These are phyloP conservation scores for Globisporangium carolinianum DNA, from an alignment of 352 stramenopile genomes.

Conservation along the genomic window DNA sequence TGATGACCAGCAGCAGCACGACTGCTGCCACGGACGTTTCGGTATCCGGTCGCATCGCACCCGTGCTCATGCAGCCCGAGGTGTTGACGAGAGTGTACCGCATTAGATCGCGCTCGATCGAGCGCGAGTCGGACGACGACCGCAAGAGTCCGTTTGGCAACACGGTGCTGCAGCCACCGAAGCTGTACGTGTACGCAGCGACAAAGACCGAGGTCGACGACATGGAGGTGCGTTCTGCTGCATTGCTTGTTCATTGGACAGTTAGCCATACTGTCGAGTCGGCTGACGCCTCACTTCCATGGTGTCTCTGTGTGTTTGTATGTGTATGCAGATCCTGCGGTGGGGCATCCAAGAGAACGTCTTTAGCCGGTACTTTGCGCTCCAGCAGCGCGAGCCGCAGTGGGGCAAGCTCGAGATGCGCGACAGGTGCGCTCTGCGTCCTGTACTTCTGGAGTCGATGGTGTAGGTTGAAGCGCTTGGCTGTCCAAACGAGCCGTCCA, in stretches of 20 bases:
- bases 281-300: neutral
- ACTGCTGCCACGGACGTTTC: neutral
- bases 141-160: constrained; percentile 23
- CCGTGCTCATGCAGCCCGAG: constrained; percentile 23
- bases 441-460: too few relatives aligned
- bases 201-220: constrained; percentile 63
- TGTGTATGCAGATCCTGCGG: constrained; percentile 39
- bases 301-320: neutral
- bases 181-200: constrained; percentile 49
- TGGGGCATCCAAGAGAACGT: constrained; percentile 64
- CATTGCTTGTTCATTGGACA: neutral
- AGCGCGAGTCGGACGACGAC: constrained; percentile 36
- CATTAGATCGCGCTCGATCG: constrained; percentile 19
- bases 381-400: constrained; percentile 43
- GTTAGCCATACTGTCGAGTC: neutral
- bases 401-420: constrained; percentile 52
- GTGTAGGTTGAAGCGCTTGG: neutral
- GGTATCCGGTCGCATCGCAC: constrained; percentile 3
- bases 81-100: constrained; percentile 51
- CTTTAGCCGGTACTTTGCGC: constrained; percentile 50
- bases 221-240: constrained; percentile 46
- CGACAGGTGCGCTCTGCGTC: constrained; percentile 28
- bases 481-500: neutral
- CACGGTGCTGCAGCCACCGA: constrained; percentile 22
- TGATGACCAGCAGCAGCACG: neutral